Conservation (phyloP, 306 rosid genomes). For the Vigna radiata region DNA sequence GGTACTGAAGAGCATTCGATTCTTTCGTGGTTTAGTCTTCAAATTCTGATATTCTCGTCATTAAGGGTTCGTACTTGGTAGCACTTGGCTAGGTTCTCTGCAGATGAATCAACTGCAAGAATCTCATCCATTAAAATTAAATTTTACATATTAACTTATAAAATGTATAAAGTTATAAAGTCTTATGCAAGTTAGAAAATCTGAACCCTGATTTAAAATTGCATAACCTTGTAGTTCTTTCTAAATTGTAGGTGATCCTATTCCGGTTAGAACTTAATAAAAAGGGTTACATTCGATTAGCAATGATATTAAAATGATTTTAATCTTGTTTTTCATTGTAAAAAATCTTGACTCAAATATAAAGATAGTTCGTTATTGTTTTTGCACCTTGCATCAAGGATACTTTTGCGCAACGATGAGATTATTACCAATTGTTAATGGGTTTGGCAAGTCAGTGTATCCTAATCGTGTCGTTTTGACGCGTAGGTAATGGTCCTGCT, state of each 20-base stretch:
- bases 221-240: too few relatives aligned
- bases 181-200: not conserved
- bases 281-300: not conserved
- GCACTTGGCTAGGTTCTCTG: not conserved
- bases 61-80: not conserved
- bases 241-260: too few relatives aligned
- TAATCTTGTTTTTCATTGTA: not conserved
- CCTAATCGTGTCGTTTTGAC: conserved; percentile 23
- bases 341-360: not conserved
- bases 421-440: conserved; percentile 26
- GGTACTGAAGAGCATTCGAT: not conserved
- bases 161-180: too few relatives aligned
- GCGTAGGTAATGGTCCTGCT: conserved; percentile 38
- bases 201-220: too few relatives aligned
- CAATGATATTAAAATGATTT: not conserved
- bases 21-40: not conserved
- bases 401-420: not conserved
- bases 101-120: not conserved
- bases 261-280: not conserved
- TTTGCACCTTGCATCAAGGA: too few relatives aligned
- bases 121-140: not conserved
- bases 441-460: conserved; percentile 17
- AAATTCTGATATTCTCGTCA: not conserved
- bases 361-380: too few relatives aligned
- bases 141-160: not conserved